Conservation (phyloP, 768 basidiomycete genomes). For the Suillus bovinus region DNA sequence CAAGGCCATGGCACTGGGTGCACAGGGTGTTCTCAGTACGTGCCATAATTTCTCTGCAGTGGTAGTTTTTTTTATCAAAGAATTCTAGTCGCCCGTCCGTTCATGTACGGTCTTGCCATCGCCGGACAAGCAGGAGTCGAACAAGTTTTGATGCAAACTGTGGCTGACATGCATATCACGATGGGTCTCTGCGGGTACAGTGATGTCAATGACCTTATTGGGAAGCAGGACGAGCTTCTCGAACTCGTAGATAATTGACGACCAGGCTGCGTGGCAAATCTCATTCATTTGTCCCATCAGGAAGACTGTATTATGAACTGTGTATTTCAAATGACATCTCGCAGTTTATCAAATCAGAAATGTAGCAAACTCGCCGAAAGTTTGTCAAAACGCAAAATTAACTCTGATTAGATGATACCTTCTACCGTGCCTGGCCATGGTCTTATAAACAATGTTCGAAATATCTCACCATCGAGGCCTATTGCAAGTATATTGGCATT, state of each 20-base stretch:
- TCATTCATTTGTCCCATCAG: no score
- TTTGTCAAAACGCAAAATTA: not conserved
- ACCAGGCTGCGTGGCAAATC: no score
- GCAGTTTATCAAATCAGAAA: not conserved
- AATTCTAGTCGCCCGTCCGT: slow-evolving; percentile 65
- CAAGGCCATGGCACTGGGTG: slow-evolving; percentile 84
- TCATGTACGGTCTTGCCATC: slow-evolving; percentile 69
- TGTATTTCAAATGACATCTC: not conserved
- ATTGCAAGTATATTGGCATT: no score
- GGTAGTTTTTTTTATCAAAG: not conserved
- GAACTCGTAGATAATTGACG: slow-evolving; percentile 5
- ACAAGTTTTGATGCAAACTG: slow-evolving; percentile 64
- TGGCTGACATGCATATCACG: slow-evolving; percentile 68
- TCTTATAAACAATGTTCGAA: not conserved
- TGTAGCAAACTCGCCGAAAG: not conserved
- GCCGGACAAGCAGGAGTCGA: slow-evolving; percentile 76
- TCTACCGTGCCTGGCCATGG: not conserved
- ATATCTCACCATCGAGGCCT: no score
- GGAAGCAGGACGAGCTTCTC: slow-evolving; percentile 41
- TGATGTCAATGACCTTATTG: slow-evolving; percentile 60
- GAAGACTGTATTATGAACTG: not conserved
- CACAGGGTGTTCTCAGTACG: slow-evolving; percentile 76
- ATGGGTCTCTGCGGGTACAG: slow-evolving; percentile 63
- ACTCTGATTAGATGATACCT: not conserved
- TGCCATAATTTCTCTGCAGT: slow-evolving; percentile 11